These are phyloP conservation scores for Naganishia albida DNA, from an alignment of 1,284 basidiomycete genomes.

Conservation along the genomic window DNA sequence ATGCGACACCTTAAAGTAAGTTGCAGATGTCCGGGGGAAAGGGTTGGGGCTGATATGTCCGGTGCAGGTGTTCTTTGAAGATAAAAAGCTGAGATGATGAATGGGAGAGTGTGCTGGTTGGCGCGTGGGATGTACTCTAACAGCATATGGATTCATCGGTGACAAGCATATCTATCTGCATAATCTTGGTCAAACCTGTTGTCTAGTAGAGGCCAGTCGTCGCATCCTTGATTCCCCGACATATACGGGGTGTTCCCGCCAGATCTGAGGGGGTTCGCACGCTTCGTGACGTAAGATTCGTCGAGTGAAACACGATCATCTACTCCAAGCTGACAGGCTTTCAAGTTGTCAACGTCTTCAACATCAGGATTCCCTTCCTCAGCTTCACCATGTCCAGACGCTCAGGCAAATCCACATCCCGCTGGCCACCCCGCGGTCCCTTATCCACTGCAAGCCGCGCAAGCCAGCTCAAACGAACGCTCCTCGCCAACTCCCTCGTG, in stretches of 20 bases:
- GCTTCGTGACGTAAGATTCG: slow-evolving; percentile 8
- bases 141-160: no score
- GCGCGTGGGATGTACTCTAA: neutral
- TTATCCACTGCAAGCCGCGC: slow-evolving; percentile 16
- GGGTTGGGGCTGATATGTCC: neutral
- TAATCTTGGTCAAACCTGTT: no score
- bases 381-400: slow-evolving; percentile 10
- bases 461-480: slow-evolving; percentile 18
- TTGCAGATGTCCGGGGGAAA: slow-evolving; percentile 33
- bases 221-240: neutral
- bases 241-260: neutral
- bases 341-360: neutral
- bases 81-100: slow-evolving; percentile 23
- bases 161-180: no score
- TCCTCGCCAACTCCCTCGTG: slow-evolving; percentile 25
- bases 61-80: slow-evolving; percentile 26
- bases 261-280: neutral
- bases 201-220: no score
- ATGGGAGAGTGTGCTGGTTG: neutral
- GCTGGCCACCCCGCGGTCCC: slow-evolving; percentile 14
- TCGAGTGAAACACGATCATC: slow-evolving; percentile 15
- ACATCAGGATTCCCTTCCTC: neutral
- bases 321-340: neutral
- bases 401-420: slow-evolving; percentile 7
- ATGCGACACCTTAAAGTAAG: slow-evolving; percentile 83